These are phyloP conservation scores for Sarcocystis neurona DNA, from an alignment of 169 alveolate genomes.

Conservation along the genomic window DNA sequence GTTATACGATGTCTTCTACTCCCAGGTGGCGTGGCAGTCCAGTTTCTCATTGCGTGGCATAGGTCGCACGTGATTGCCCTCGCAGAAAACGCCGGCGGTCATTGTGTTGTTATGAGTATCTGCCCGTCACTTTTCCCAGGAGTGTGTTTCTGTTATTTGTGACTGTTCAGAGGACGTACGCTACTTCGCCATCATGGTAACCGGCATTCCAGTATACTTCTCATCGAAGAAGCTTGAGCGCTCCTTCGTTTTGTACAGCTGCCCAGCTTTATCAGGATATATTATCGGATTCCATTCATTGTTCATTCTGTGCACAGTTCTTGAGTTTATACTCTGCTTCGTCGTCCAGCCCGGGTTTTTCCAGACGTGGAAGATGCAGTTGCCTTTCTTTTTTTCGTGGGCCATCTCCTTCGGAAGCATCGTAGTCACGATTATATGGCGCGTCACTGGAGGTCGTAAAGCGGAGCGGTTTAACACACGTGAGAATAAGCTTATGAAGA, in stretches of 20 bases:
- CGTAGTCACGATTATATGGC: background rate
- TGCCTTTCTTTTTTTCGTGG: background rate
- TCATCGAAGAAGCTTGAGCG: slow-evolving; percentile 24
- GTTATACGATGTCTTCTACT: background rate
- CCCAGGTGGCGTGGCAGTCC: background rate
- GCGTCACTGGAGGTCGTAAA: background rate
- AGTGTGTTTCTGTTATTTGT: background rate
- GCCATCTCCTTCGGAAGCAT: background rate
- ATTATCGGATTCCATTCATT: background rate
- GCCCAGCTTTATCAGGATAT: background rate
- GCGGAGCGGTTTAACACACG: slow-evolving; percentile 1
- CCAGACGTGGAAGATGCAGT: background rate
- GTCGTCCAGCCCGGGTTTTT: background rate
- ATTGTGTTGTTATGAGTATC: background rate
- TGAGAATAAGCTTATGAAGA: background rate
- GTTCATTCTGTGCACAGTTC: background rate
- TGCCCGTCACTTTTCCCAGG: background rate
- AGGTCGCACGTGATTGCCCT: background rate
- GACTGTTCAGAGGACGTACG: background rate
- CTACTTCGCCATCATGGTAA: background rate
- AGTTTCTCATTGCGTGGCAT: background rate
- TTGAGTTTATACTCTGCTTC: background rate
- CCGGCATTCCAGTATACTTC: slow-evolving; percentile 5
- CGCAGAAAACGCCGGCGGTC: background rate
- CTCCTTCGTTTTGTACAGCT: background rate